Conservation (phyloP, 345 rosid genomes). For the thale cress (Arabidopsis thaliana) region DNA sequence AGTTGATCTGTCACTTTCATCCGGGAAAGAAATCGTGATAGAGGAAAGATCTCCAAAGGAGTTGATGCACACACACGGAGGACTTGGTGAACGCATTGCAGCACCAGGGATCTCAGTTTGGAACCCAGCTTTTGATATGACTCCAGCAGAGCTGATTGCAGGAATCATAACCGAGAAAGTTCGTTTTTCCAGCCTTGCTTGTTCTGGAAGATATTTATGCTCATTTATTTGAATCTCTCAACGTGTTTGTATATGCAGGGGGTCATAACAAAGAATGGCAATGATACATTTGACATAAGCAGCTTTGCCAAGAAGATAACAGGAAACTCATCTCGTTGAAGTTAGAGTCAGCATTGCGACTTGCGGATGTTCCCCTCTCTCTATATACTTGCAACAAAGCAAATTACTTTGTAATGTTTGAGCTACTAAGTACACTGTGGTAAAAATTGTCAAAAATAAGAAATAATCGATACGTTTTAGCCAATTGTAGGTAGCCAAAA, state of each 20-base stretch:
- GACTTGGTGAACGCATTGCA: slow-evolving; percentile 97
- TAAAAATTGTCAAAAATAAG: not conserved
- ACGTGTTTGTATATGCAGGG: slow-evolving; percentile 55
- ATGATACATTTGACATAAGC: slow-evolving; percentile 60
- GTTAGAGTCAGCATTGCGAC: not conserved
- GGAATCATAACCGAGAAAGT: slow-evolving; percentile 95
- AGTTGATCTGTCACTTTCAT: slow-evolving; percentile 74
- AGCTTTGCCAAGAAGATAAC: slow-evolving; percentile 52
- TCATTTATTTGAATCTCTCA: not conserved
- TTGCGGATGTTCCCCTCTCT: not conserved
- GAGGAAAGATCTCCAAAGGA: slow-evolving; percentile 88
- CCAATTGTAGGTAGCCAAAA: too few species aligned
- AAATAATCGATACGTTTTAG: not conserved
- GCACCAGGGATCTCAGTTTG: slow-evolving; percentile 89
- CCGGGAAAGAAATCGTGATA: slow-evolving; percentile 76
- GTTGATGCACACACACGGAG: slow-evolving; percentile 74
- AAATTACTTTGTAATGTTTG: slow-evolving; percentile 14
- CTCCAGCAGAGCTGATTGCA: slow-evolving; percentile 77
- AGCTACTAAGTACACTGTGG: not conserved
- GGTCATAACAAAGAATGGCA: slow-evolving; percentile 59
- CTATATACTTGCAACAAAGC: not conserved
- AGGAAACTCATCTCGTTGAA: slow-evolving; percentile 12
- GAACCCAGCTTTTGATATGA: slow-evolving; percentile 96
- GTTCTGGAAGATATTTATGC: not conserved
- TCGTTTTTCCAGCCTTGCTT: slow-evolving; percentile 1